Evolutionary conservation across 2,329 filamentous ascomycete genomes (phyloP).

Genomic region (Epichloe sibirici): DNA sequence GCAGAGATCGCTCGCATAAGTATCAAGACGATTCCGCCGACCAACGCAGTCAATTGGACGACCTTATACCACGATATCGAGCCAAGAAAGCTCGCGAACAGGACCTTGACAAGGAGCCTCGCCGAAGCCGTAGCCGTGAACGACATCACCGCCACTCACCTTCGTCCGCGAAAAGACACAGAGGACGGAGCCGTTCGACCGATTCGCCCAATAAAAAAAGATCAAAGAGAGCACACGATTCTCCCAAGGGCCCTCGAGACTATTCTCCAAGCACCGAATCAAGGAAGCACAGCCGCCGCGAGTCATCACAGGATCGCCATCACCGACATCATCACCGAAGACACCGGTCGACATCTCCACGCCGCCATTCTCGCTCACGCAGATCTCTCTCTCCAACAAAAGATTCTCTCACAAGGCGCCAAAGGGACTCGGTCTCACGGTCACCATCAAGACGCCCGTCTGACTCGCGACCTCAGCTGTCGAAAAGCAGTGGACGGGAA

Average conservation of each 20-base stretch:
- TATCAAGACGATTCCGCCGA: slow-evolving; percentile 15
- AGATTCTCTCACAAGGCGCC: slow-evolving; percentile 11
- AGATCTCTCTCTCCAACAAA: slow-evolving; percentile 15
- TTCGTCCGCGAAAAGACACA: slow-evolving; percentile 27
- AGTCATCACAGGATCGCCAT: slow-evolving; percentile 20
- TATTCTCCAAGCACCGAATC: slow-evolving; percentile 25
- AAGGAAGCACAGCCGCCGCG: slow-evolving; percentile 18
- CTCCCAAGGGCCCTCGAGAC: slow-evolving; percentile 27
- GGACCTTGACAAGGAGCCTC: slow-evolving; percentile 19
- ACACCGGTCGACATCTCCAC: slow-evolving; percentile 14
- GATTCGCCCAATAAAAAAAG: slow-evolving; percentile 27
- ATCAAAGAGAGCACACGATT: slow-evolving; percentile 23
- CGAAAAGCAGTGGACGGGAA: not conserved
- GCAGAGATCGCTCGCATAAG: slow-evolving; percentile 21
- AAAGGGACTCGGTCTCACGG: slow-evolving; percentile 13
- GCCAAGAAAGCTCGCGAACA: slow-evolving; percentile 18
- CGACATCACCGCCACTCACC: slow-evolving; percentile 22
- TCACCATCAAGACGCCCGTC: slow-evolving; percentile 12
- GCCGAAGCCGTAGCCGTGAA: slow-evolving; percentile 23
- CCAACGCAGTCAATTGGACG: slow-evolving; percentile 19
- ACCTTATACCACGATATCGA: slow-evolving; percentile 27
- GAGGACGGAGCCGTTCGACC: slow-evolving; percentile 29
- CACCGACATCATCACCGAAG: slow-evolving; percentile 9
- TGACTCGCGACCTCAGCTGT: not conserved
- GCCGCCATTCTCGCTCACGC: slow-evolving; percentile 16